Percentiles rank a stretch among this genome's conserved stretches.
These are phyloP conservation scores for Cantharellus cinnabarinus DNA, from an alignment of 768 basidiomycete species.

Conservation along the genomic window DNA sequence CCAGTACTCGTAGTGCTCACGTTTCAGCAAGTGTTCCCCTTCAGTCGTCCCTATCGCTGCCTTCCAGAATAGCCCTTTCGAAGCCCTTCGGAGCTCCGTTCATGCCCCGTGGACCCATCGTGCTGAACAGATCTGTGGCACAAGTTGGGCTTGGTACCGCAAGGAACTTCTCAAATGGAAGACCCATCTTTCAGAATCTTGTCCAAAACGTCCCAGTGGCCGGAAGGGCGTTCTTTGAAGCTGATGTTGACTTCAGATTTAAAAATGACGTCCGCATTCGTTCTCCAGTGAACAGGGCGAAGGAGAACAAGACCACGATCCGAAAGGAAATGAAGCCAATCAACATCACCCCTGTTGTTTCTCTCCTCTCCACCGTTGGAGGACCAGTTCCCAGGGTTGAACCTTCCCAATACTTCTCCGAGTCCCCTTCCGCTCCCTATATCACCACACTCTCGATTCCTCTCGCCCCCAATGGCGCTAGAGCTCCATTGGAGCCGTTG, in stretches of 20 bases:
- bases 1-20: no score
- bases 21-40: no score
- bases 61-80: background rate
- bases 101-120: background rate
- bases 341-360: slow-evolving; percentile 1
- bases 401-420: slow-evolving; percentile 43
- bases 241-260: slow-evolving; percentile 42
- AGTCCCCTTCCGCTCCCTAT: slow-evolving; percentile 18
- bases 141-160: slow-evolving; percentile 62
- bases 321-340: slow-evolving; percentile 16
- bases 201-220: slow-evolving; percentile 64
- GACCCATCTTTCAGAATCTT: slow-evolving; percentile 61
- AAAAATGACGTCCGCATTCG: slow-evolving; percentile 20
- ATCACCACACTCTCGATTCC: slow-evolving; percentile 56
- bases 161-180: slow-evolving; percentile 46
- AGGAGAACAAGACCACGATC: slow-evolving; percentile 10
- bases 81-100: background rate
- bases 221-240: slow-evolving; percentile 51
- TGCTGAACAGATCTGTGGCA: slow-evolving; percentile 16
- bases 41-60: background rate
- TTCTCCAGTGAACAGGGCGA: slow-evolving; percentile 11
- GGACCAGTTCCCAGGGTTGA: background rate
- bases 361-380: background rate
- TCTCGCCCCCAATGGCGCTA: slow-evolving; percentile 28
- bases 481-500: background rate